Percentiles rank a stretch among this genome's conserved stretches.
Conservation (phyloP, 345 rosid species). For the Eucalyptus fibrosa region DNA sequence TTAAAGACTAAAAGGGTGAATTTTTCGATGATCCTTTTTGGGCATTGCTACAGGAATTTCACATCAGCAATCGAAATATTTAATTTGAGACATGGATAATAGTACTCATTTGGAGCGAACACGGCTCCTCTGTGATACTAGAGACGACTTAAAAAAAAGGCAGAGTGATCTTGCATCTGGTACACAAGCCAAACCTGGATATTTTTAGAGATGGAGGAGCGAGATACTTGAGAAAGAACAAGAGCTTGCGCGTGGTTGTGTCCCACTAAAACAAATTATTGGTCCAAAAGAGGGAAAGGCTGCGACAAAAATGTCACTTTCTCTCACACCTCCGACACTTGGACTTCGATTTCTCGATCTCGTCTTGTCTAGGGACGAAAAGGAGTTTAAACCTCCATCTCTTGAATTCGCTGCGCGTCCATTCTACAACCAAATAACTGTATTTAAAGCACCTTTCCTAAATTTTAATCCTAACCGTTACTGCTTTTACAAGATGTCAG, state of each 20-base stretch:
- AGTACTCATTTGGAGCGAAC: not conserved
- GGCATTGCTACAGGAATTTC: not conserved
- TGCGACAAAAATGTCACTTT: not conserved
- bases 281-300: not conserved
- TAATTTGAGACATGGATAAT: not conserved
- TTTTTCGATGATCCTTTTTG: not conserved
- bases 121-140: not conserved
- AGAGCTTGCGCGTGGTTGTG: not conserved
- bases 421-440: not conserved
- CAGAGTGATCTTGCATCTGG: not conserved
- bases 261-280: not conserved
- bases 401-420: not conserved
- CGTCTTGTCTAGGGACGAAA: not conserved
- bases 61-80: not conserved
- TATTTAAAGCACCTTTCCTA: not conserved
- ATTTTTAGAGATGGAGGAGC: not conserved
- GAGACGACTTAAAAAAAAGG: not conserved
- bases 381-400: not conserved
- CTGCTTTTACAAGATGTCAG: not conserved
- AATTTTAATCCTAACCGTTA: not conserved
- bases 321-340: not conserved
- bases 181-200: not conserved
- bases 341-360: not conserved
- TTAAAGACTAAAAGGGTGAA: not conserved
- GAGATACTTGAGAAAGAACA: not conserved